These are phyloP conservation scores for Candida manassasensis DNA, from an alignment of 805 yeast species.

Conservation along the genomic window DNA sequence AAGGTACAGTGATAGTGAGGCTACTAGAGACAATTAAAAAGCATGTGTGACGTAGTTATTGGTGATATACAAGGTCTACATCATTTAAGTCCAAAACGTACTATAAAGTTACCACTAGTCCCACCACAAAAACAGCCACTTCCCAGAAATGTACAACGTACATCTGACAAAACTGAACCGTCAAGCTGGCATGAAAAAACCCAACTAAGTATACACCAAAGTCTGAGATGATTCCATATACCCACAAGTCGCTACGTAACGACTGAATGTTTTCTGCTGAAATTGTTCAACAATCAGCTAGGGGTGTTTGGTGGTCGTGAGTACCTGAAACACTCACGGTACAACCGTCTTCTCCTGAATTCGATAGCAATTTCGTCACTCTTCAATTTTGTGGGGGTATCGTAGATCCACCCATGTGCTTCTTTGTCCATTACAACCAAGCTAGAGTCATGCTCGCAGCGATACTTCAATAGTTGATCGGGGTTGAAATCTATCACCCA, in stretches of 20 bases:
- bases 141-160: too few species aligned
- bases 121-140: too few species aligned
- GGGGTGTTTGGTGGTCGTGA: slow-evolving; percentile 16
- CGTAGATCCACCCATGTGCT: slow-evolving; percentile 51
- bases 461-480: slow-evolving; percentile 45
- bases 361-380: slow-evolving; percentile 34
- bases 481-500: slow-evolving; percentile 67
- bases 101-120: too few species aligned
- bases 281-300: neutral
- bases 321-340: slow-evolving; percentile 48
- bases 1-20: too few species aligned
- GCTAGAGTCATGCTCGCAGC: slow-evolving; percentile 26
- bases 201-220: slow-evolving; percentile 2
- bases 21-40: too few species aligned
- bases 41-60: too few species aligned
- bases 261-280: too few species aligned
- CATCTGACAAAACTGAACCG: too few species aligned
- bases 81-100: too few species aligned
- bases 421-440: slow-evolving; percentile 21
- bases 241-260: too few species aligned
- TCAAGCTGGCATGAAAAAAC: too few species aligned
- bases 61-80: too few species aligned
- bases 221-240: neutral
- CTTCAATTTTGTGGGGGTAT: slow-evolving; percentile 16
- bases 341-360: slow-evolving; percentile 56